Conservation (phyloP, 352 stramenopile species). For the Pythium grandisporangium region DNA sequence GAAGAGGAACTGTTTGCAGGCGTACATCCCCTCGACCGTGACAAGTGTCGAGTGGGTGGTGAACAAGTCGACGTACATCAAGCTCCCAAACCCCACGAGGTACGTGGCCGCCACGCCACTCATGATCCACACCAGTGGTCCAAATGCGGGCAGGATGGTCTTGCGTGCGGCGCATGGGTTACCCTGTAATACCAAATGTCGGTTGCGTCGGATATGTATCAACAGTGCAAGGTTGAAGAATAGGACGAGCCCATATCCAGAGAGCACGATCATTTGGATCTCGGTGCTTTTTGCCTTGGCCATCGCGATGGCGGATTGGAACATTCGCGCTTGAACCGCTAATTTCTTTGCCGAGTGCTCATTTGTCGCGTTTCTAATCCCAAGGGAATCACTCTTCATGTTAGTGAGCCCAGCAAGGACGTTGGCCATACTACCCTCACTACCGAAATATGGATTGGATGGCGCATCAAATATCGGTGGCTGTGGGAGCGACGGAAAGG, state of each 20-base stretch:
- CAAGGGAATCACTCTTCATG: neutral
- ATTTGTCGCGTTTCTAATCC: neutral
- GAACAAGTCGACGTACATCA: conserved; percentile 18
- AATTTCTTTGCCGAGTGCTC: too few species aligned
- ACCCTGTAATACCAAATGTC: conserved; percentile 30
- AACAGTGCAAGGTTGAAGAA: conserved; percentile 14
- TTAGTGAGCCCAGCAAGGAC: neutral
- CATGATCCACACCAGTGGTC: conserved; percentile 45
- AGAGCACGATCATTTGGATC: too few species aligned
- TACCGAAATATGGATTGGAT: conserved; percentile 3
- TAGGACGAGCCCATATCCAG: neutral
- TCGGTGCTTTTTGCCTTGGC: too few species aligned
- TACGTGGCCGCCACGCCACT: conserved; percentile 17
- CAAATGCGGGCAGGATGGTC: conserved; percentile 39
- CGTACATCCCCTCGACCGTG: conserved; percentile 32
- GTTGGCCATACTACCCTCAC: too few species aligned
- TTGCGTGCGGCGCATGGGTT: conserved; percentile 30
- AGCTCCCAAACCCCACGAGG: conserved; percentile 13
- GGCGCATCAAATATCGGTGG: neutral
- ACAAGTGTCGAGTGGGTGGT: conserved; percentile 12
- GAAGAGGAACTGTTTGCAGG: conserved; percentile 48
- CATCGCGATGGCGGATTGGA: too few species aligned
- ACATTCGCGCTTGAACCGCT: too few species aligned
- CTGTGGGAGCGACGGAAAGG: neutral
- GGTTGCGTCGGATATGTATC: conserved; percentile 33